These are phyloP conservation scores for Carex myosuroides DNA, from an alignment of 176 grass and related monocot genomes.

Conservation along the genomic window DNA sequence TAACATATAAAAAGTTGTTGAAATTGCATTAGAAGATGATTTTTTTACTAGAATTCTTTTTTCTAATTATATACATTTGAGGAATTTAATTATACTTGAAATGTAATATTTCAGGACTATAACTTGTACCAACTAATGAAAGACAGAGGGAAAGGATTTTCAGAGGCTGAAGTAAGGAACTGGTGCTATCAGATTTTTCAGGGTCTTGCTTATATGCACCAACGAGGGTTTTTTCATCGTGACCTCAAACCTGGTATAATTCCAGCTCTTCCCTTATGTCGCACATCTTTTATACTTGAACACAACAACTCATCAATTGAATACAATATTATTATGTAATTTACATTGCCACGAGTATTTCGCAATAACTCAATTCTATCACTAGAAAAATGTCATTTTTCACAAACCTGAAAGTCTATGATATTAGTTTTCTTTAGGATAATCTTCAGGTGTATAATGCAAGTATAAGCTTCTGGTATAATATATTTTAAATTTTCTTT, in stretches of 20 bases:
- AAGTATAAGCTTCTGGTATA: neutral
- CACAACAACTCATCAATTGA: neutral
- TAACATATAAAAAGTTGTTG: neutral
- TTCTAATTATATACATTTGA: neutral
- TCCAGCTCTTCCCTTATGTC: neutral
- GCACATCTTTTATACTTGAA: neutral
- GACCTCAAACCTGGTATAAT: constrained; percentile 83
- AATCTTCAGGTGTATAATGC: neutral
- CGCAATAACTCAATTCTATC: neutral
- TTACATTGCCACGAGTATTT: neutral
- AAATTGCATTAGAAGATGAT: neutral
- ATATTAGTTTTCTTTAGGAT: neutral
- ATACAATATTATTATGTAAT: neutral
- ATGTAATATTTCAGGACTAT: constrained; percentile 47
- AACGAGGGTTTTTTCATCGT: constrained; percentile 97
- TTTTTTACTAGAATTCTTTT: neutral
- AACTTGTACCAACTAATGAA: constrained; percentile 99
- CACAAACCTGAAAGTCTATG: neutral
- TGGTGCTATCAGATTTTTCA: constrained; percentile 99
- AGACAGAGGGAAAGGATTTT: constrained; percentile 73
- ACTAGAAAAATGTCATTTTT: neutral
- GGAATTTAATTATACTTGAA: neutral
- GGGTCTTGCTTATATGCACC: constrained; percentile 96
- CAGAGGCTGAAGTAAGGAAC: constrained; percentile 74
- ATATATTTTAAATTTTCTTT: neutral